Evolutionary conservation across 441 rosid genomes (phyloP).

Genomic region (Adansonia rubrostipa): DNA sequence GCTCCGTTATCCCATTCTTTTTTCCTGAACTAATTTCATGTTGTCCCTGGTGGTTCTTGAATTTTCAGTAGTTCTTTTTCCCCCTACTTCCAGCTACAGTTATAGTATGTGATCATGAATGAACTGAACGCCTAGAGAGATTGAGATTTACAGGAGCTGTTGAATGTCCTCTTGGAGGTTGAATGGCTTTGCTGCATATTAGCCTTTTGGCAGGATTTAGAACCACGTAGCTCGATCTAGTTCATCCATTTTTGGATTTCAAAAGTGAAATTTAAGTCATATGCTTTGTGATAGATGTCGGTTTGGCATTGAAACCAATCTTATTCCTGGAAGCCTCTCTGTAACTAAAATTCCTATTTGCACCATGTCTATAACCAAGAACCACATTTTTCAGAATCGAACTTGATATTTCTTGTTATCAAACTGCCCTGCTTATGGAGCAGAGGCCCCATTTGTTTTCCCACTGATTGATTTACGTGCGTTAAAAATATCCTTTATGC

Average conservation of each 20-base stretch:
- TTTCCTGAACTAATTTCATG: background rate
- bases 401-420: constrained; percentile 10
- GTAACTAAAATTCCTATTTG: background rate
- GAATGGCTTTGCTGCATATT: background rate
- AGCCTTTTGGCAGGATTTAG: constrained; percentile 4
- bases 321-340: background rate
- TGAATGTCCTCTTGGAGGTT: background rate
- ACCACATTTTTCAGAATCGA: background rate
- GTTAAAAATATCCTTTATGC: background rate
- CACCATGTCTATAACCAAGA: background rate
- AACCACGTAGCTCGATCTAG: background rate
- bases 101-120: background rate
- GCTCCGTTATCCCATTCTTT: too few species aligned
- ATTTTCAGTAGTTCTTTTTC: background rate
- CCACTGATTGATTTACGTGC: background rate
- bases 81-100: background rate
- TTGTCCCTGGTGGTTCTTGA: background rate
- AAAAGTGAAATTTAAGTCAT: background rate
- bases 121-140: background rate
- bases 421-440: background rate
- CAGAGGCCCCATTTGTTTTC: constrained; percentile 9
- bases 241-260: background rate
- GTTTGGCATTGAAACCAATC: background rate
- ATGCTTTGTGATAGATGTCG: background rate
- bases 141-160: background rate